These are phyloP conservation scores for Chaetomidium leptoderma DNA, from an alignment of 495 filamentous ascomycete species.

Conservation along the genomic window DNA sequence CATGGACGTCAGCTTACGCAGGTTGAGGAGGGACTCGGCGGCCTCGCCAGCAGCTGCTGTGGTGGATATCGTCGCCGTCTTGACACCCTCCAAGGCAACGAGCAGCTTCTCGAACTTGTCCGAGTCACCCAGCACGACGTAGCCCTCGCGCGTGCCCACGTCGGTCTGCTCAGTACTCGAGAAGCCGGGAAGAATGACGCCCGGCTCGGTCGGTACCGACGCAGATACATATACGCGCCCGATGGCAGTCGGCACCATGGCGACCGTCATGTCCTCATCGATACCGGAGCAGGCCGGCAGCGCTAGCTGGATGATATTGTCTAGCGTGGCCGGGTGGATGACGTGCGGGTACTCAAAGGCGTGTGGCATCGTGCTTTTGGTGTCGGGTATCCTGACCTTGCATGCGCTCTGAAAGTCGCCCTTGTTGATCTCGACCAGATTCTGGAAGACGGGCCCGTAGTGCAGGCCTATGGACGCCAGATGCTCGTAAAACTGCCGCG, in stretches of 20 bases:
- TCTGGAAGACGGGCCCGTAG: not conserved
- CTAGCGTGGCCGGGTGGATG: not conserved
- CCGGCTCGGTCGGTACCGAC: not conserved
- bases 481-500: not conserved
- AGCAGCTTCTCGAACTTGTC: not conserved
- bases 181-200: not conserved
- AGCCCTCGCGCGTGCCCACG: not conserved
- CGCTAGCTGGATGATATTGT: not conserved
- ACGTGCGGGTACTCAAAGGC: not conserved
- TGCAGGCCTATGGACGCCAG: not conserved
- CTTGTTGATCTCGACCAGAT: not conserved
- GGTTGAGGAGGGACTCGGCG: not conserved
- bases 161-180: not conserved
- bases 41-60: not conserved
- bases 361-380: not conserved
- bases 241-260: not conserved
- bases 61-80: not conserved
- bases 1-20: not conserved
- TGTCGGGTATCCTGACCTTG: not conserved
- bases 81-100: not conserved
- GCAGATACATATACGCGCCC: not conserved
- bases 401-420: not conserved
- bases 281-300: not conserved
- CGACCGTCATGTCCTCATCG: not conserved
- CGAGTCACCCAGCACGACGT: not conserved